Conservation (phyloP, 164 flowering plant species). For the Vitis amurensis region DNA sequence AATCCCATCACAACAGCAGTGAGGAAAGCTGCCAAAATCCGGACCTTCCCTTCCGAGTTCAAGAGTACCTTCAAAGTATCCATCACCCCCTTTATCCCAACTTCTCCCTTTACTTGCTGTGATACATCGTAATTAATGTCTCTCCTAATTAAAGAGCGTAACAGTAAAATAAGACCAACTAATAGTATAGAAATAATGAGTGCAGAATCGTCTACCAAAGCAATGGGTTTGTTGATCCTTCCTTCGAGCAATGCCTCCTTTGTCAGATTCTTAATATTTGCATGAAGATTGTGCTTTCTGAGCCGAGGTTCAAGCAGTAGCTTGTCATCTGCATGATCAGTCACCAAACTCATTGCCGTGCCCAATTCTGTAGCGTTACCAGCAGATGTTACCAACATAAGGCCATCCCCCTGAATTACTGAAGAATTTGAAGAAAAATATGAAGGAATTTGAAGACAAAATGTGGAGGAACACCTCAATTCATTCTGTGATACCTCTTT, state of each 20-base stretch:
- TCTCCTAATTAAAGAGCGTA: conserved; percentile 1
- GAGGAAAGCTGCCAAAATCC: conserved; percentile 8
- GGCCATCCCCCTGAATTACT: conserved; percentile 8
- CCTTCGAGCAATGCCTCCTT: background rate
- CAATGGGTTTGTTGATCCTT: conserved; percentile 1
- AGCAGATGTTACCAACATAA: conserved; percentile 10
- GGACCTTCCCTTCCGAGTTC: conserved; percentile 12
- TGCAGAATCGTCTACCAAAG: conserved; percentile 6
- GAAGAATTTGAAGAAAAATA: no score
- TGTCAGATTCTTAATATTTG: background rate
- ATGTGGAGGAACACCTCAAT: no score
- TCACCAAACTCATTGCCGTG: background rate
- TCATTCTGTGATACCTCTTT: no score
- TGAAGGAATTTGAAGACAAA: no score
- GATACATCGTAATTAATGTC: conserved; percentile 4
- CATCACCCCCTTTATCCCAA: background rate
- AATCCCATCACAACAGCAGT: conserved; percentile 15
- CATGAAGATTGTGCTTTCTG: background rate
- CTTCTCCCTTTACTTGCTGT: conserved; percentile 20
- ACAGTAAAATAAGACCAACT: background rate
- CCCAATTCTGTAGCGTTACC: background rate
- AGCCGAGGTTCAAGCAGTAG: conserved; percentile 1
- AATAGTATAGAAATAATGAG: background rate
- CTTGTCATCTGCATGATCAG: background rate
- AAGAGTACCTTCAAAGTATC: conserved; percentile 13